These are phyloP conservation scores for Dictyostelium gargantuum DNA, from an alignment of 208 protist genomes.

Conservation along the genomic window DNA sequence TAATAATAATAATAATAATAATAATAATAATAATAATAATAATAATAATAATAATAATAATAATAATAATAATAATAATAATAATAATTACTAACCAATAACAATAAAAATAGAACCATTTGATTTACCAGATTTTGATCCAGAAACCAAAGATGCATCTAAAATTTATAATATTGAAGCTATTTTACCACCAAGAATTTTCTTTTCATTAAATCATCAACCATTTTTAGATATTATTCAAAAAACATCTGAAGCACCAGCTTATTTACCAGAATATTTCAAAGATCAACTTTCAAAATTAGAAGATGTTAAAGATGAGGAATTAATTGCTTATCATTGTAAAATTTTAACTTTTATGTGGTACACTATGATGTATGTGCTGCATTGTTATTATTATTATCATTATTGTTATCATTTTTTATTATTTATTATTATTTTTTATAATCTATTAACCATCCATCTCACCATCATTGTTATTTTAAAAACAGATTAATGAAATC, in stretches of 20 bases:
- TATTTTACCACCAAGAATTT: background rate
- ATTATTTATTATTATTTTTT: background rate
- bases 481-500: background rate
- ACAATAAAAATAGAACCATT: background rate
- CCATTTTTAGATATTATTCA: background rate
- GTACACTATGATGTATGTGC: constrained; percentile 18
- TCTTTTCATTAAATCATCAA: background rate
- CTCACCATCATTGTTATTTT: background rate
- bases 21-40: too few relatives aligned
- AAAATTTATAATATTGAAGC: constrained; percentile 30
- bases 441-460: too few relatives aligned
- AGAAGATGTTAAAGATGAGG: background rate
- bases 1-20: background rate
- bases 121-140: constrained; percentile 27
- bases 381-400: too few relatives aligned
- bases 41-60: too few relatives aligned
- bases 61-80: too few relatives aligned
- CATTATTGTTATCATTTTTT: too few relatives aligned
- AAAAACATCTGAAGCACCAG: background rate
- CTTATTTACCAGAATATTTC: background rate
- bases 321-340: constrained; percentile 13
- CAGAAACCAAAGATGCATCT: background rate
- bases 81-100: background rate
- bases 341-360: constrained; percentile 32
- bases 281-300: background rate